These are phyloP conservation scores for Mucor mucedo DNA, from an alignment of 371 early-diverging fungal genomes.

Conservation along the genomic window DNA sequence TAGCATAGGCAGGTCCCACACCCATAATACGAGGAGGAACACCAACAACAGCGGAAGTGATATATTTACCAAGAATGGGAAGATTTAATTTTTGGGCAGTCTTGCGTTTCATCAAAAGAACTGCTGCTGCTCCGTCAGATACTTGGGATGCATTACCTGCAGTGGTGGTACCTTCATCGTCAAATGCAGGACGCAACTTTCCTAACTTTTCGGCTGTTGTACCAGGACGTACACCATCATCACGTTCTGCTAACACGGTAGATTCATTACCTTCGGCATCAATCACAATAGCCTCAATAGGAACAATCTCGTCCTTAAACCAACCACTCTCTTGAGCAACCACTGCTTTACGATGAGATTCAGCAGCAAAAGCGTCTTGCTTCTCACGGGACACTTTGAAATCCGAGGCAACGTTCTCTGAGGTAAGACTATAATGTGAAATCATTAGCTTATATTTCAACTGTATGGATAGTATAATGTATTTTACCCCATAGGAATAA, in stretches of 20 bases:
- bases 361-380: constrained; percentile 91
- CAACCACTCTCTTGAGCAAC: constrained; percentile 89
- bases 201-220: constrained; percentile 80
- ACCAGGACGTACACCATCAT: constrained; percentile 95
- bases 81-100: constrained; percentile 90
- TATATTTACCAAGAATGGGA: constrained; percentile 87
- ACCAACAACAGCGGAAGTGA: constrained; percentile 91
- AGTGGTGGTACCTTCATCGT: constrained; percentile 82
- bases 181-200: constrained; percentile 93
- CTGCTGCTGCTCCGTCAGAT: constrained; percentile 98
- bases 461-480: background rate
- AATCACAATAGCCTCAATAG: constrained; percentile 78
- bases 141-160: constrained; percentile 99
- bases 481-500: constrained; percentile 83
- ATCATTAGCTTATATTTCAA: background rate
- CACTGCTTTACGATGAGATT: constrained; percentile 80
- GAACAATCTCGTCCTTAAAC: constrained; percentile 93
- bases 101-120: constrained; percentile 92
- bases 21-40: constrained; percentile 92
- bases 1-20: constrained; percentile 94
- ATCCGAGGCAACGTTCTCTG: constrained; percentile 94
- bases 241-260: constrained; percentile 70
- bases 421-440: constrained; percentile 71
- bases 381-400: constrained; percentile 82
- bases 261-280: constrained; percentile 73